phyloP scores from a whole-genome alignment of 1,139 yeast species.

The Dujonia santamariae region DNA sequence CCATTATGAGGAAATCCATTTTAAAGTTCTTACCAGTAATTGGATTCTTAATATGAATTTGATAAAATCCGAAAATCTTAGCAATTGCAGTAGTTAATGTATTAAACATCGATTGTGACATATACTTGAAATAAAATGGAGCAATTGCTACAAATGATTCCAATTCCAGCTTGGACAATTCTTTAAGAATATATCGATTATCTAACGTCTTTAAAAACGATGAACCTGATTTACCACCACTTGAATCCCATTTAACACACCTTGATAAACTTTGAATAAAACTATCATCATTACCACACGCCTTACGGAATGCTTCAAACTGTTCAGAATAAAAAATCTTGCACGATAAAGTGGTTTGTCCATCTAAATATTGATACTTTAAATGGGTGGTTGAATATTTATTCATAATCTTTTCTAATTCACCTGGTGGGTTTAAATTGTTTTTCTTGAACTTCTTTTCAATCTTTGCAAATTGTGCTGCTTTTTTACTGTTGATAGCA shows the following conservation, averaged over 20 bases:
- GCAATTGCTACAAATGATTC: conserved; percentile 96
- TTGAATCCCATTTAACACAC: conserved; percentile 92
- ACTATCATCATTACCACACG: conserved; percentile 74
- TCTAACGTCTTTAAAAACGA: conserved; percentile 90
- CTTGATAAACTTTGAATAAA: conserved; percentile 88
- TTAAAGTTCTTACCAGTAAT: conserved; percentile 72
- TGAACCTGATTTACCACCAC: conserved; percentile 96
- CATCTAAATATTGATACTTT: conserved; percentile 88
- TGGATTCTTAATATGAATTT: conserved; percentile 80
- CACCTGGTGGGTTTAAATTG: conserved; percentile 18
- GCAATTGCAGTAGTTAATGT: conserved; percentile 93
- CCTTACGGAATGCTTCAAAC: conserved; percentile 86
- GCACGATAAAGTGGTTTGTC: conserved; percentile 79
- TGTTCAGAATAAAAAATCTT: conserved; percentile 95
- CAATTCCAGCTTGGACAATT: conserved; percentile 80
- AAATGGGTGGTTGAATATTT: conserved; percentile 86
- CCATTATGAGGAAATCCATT: conserved; percentile 95
- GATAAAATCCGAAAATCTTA: conserved; percentile 93
- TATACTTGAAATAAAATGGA: conserved; percentile 93
- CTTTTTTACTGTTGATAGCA: conserved; percentile 32
- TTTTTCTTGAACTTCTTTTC: conserved; percentile 44
- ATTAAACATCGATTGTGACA: conserved; percentile 92
- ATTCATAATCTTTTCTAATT: conserved; percentile 67
- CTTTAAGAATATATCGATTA: conserved; percentile 85
- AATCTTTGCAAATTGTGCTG: conserved; percentile 37